Evolutionary conservation across 768 basidiomycete genomes (phyloP), one percentile per base, ranked within the genome.

Genomic region (Gloeopeniophorella convolvens): DNA sequence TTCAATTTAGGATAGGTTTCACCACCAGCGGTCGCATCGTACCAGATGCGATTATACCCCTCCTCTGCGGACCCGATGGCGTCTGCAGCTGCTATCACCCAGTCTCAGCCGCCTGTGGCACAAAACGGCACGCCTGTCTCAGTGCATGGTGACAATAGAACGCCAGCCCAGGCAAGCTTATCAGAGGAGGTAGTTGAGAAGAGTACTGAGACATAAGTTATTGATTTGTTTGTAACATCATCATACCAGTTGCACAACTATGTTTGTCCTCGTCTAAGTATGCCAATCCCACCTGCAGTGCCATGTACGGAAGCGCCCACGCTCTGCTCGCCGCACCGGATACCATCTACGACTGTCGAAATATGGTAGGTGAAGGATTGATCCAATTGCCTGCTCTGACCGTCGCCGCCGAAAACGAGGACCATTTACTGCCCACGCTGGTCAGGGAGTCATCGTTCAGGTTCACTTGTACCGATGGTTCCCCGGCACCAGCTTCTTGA

Each of bases 111-210:
- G 37, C 37, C 52, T 20, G 18, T 18, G 24, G 35, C 39, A 23
- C 46, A 48, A 54, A 54, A 44, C 24, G 48, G 52, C 16, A 54
- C 52, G 30, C 52, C 52, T n/a, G 5, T 54, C 31, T 54, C 52
- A 32, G 41, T 36, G 9, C 52, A 48, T 27, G 47, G 47, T 3
- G 52, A 42, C 12, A 44, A 42, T 36, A 32, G 52, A 54, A 54
- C 52, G 1, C 52, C 52, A 27, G 46, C 47, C 15, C 51, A 48
- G 35, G 27, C 30, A 20, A 53, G 20, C 35, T 53, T 42, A 18
- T 13, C 31, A 48, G 52, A 54, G 23, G 52, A 48, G 12, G 47
- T 23, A 30, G 23, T 16, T 16, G 52, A 48, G 24, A 54, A 54
- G 41, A 37, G 33, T 1, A 46, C 47, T 37, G 30, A 39, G 35